Base-by-base conservation (phyloP, 805 yeast genomes). In the Zygosaccharomyces pseudorouxii region DNA sequence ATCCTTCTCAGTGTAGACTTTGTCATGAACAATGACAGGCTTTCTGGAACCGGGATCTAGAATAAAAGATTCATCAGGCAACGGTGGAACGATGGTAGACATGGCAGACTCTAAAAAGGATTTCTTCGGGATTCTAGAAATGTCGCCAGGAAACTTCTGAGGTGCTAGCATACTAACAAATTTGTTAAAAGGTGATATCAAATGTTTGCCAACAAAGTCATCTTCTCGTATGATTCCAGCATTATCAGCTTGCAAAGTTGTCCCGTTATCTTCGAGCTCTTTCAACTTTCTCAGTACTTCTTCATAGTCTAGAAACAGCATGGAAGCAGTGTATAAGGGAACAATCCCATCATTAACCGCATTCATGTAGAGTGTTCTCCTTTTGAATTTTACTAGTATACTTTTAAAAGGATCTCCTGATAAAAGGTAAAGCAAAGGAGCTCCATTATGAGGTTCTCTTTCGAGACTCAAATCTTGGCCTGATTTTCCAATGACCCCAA, bases 321-420 rank as follows among this genome's bases (percentile, higher is more conserved):
- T 62, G 0, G 89, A 82, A 0, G 89, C 76, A 0, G 93, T 84
- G 49, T 90, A 73, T 46, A 86, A 70, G 0, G 95, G 93, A 0
- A 86, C 95, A 30, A 86, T 83, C 2, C 93, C 95, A 67, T 86
- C 95, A 62, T 86, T 82, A 4, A 81, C 66, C 0, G 82, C 81
- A 63, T 86, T 86, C 1, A 92, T 89, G 63, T 86, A 86, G 1
- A 84, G 65, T 0, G 92, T 85, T 58, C 95, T 71, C 47, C 85
- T 72, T 45, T 67, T 71, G 61, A 86, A 86, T 52, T 63, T 67
- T 49, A 75, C 74, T 45, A 86, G 65, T 0, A 83, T 70, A 38
- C 66, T 70, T 59, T 83, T 82, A 3, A 56, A 55, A 1, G 87
- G 83, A 2, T 85, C 87, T 0, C 84, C 74, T 0, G 95, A 87